Evolutionary conservation across 306 rosid genomes (phyloP), one percentile per base, ranked within the genome.

Genomic region (Delonix regia): DNA sequence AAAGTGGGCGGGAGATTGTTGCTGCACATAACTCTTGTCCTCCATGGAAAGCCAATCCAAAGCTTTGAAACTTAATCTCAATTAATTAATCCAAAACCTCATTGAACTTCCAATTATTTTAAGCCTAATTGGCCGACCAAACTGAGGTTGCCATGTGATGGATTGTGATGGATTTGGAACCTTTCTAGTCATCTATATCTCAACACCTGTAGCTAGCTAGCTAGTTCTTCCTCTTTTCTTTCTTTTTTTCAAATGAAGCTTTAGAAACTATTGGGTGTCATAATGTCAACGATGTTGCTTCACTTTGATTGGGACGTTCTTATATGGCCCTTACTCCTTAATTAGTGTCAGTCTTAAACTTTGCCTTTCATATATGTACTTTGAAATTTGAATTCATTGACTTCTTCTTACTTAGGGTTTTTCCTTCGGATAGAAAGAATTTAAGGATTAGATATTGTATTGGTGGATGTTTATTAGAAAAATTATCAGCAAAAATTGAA

Each of bases 111-210:
- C 21, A 9, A 80, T 83, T 88, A 88, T 82, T 89, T 87, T 87
- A 86, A 78, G 62, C 47, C 75, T 76, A 81, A 69, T 79, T 74
- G 82, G 89, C 93, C 96, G 89, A 90, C 90, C 97, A 88, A 84
- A 80, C 88, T 81, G 86, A 81, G 85, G 83, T 47, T 67, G 69
- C 85, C 97, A 92, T 90, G 97, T 92, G 93, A 89, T 13, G 30
- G 93, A 89, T 83, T 82, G 86, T 82, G 88, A 92, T 85, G 71
- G 88, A 81, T 90, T 84, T 87, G 97, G 97, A 94, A 75, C 88
- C 88, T 86, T 88, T 84, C 74, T 79, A 77, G 80, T 89, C 87
- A 86, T 86, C 84, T 69, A 79, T 82, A 84, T 51, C 57, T n/a
- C n/a, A n/a, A n/a, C 88, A 84, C 86, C 80, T 73, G 70, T 76